Evolutionary conservation across 208 protist genomes (phyloP).

Genomic region (Hexamita inflata): DNA sequence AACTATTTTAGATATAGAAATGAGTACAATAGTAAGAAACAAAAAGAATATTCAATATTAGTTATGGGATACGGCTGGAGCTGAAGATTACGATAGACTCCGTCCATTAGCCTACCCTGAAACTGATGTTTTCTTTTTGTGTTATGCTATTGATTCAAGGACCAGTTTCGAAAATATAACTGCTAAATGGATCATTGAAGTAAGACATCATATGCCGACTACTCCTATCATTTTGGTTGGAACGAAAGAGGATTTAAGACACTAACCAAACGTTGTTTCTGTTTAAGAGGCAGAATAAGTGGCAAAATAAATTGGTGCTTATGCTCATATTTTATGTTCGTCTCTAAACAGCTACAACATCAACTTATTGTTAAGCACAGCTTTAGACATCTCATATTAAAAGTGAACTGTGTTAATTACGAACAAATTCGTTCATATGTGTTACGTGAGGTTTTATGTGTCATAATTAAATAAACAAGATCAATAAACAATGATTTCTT

Average conservation of each 20-base stretch:
- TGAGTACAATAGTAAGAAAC: slow-evolving; percentile 29
- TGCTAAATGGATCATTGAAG: slow-evolving; percentile 47
- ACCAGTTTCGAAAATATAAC: slow-evolving; percentile 58
- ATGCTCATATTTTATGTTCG: no score
- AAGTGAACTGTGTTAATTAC: no score
- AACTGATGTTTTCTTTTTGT: slow-evolving; percentile 58
- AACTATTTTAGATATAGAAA: slow-evolving; percentile 49
- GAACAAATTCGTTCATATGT: no score
- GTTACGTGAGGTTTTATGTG: no score
- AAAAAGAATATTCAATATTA: slow-evolving; percentile 2
- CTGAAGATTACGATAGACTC: slow-evolving; percentile 54
- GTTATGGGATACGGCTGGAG: slow-evolving; percentile 47
- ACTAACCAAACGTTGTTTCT: no score
- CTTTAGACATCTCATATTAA: no score
- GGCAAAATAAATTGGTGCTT: no score
- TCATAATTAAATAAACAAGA: no score
- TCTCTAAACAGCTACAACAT: no score
- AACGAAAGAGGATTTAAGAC: slow-evolving; percentile 52
- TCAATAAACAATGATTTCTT: no score
- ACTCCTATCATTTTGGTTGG: slow-evolving; percentile 51
- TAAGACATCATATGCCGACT: slow-evolving; percentile 32
- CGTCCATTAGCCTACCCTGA: slow-evolving; percentile 51
- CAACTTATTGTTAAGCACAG: no score
- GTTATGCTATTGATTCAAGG: slow-evolving; percentile 55
- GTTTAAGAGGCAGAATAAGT: no score